phyloP scores from a whole-genome alignment of 2,329 filamentous ascomycete genomes.

The Penicillium sumatraense region DNA sequence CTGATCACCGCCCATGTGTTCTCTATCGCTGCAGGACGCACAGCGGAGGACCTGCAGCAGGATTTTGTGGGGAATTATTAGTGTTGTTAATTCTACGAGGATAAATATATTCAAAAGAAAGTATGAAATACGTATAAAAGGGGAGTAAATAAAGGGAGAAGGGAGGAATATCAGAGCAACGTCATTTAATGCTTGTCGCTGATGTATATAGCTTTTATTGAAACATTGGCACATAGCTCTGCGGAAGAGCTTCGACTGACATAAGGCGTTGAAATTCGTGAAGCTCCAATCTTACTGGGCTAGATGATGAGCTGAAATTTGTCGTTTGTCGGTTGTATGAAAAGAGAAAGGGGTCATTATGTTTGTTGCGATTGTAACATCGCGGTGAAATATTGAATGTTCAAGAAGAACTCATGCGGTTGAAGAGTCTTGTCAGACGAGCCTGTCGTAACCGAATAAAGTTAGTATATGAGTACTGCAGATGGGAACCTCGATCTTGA shows the following conservation, averaged over 20 bases:
- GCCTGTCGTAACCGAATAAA: conserved; percentile 8
- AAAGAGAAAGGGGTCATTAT: conserved; percentile 7
- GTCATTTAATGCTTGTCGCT: not conserved
- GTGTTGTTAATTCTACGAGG: not conserved
- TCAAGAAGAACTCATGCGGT: conserved; percentile 24
- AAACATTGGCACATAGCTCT: not conserved
- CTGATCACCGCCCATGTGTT: conserved; percentile 28
- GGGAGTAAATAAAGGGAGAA: no score
- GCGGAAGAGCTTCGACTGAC: conserved; percentile 18
- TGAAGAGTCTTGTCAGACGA: conserved; percentile 27
- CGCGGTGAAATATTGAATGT: not conserved
- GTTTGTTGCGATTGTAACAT: not conserved
- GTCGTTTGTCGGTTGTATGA: not conserved
- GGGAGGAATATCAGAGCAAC: not conserved
- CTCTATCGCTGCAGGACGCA: not conserved
- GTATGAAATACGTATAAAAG: no score
- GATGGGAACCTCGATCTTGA: not conserved
- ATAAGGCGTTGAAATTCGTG: conserved; percentile 29
- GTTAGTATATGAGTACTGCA: not conserved
- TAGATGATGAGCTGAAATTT: not conserved
- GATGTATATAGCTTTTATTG: not conserved
- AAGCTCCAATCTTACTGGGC: conserved; percentile 4
- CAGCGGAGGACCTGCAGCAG: not conserved
- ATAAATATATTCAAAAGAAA: no score
- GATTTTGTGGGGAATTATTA: not conserved